Base-by-base conservation (phyloP, 2,329 filamentous ascomycete genomes). In the Aspergillus ruber region DNA sequence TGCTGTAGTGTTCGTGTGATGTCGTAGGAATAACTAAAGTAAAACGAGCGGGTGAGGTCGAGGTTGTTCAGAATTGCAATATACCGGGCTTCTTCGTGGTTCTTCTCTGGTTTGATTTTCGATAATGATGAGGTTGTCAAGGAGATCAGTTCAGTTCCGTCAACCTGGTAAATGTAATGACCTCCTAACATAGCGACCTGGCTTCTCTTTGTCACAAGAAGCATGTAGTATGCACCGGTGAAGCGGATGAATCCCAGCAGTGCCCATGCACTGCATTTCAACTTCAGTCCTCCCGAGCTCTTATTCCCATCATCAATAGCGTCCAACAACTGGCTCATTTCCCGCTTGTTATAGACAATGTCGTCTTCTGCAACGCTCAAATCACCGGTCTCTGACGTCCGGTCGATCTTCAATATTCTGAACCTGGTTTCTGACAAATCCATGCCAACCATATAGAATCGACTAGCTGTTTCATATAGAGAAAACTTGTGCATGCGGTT, bases 21-120 rank as follows among this genome's bases (percentile, higher is more conserved):
- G 64, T 98, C 89, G 71, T 98, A 98, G 0, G 91, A 94, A 65
- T 96, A 96, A 72, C 91, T 96, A 73, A 96, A 98, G 69, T 98
- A 98, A 67, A 98, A 98, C 0, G 88, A 94, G 48, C 86, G 81
- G 0, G 86, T 90, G 50, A 98, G 73, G 65, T 98, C 93, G 27
- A 98, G 77, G 56, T 95, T 95, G 64, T 88, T 90, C 40, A 98
- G 76, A 45, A 96, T 97, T 21, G 82, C 80, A 29, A 97, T 77
- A 61, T 95, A 97, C 23, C 91, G 84, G 35, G 86, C 83, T 69
- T 98, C 93, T 65, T 97, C 91, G 0, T 88, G 81, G 59, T 94
- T 93, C 45, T 84, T 78, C 54, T 96, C 89, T n/a, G 84, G 76
- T 63, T 86, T 88, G 59, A 84, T 84, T 44, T 84, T 82, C 12